These are phyloP conservation scores for Triglochin maritima DNA, from an alignment of 106 monocot species.

Conservation along the genomic window DNA sequence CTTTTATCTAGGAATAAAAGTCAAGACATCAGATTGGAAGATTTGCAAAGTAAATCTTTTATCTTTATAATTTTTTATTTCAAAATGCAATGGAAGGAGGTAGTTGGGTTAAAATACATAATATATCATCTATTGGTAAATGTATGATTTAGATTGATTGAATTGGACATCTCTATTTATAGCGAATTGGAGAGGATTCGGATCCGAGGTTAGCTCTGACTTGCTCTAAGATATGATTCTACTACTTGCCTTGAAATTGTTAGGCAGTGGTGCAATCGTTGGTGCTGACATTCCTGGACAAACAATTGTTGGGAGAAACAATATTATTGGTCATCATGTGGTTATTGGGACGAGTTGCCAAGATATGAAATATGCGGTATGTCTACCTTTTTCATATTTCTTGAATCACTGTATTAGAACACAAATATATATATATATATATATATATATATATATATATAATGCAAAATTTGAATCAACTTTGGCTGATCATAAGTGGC, in stretches of 20 bases:
- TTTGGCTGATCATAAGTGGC: too few relatives aligned
- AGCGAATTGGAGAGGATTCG: too few relatives aligned
- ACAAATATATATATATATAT: neutral
- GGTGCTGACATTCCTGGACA: conserved; percentile 77
- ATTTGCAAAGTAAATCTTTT: too few relatives aligned
- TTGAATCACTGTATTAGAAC: neutral
- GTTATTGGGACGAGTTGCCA: conserved; percentile 80
- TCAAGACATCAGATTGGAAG: too few relatives aligned
- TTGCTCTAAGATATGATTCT: neutral
- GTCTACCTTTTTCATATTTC: neutral
- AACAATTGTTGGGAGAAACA: conserved; percentile 70
- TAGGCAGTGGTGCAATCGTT: conserved; percentile 93
- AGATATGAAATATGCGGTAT: conserved; percentile 90
- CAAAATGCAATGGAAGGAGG: too few relatives aligned
- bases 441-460: neutral
- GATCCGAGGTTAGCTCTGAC: too few relatives aligned
- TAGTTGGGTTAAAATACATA: neutral
- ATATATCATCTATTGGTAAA: too few relatives aligned
- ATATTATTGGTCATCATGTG: conserved; percentile 74
- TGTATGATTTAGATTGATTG: too few relatives aligned
- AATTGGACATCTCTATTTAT: too few relatives aligned
- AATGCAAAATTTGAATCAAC: too few relatives aligned
- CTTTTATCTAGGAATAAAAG: too few relatives aligned
- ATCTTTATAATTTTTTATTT: too few relatives aligned
- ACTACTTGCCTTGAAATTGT: conserved; percentile 14